Evolutionary conservation across 108 stramenopile genomes (phyloP).

Genomic region (Discostella stelligeroides): DNA sequence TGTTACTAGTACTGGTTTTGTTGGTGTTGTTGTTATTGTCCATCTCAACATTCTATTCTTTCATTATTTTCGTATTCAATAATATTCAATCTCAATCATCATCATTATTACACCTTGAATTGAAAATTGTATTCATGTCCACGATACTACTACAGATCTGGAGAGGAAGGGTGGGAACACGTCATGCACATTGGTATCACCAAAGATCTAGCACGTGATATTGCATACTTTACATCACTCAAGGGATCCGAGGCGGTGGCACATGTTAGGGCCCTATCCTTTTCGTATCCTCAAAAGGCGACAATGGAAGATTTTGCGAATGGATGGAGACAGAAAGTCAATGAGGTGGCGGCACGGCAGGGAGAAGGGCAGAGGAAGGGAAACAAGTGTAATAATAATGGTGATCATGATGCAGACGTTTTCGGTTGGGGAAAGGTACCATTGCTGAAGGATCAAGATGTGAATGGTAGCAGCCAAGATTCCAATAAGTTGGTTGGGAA

Average conservation of each 20-base stretch:
- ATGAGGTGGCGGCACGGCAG: conserved; percentile 30
- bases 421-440: too few relatives aligned
- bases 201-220: conserved; percentile 52
- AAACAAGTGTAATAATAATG: conserved; percentile 1
- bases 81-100: too few relatives aligned
- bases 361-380: conserved; percentile 28
- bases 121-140: too few relatives aligned
- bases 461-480: too few relatives aligned
- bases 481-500: too few relatives aligned
- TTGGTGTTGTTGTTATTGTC: too few relatives aligned
- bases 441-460: too few relatives aligned
- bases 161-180: conserved; percentile 73
- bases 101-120: too few relatives aligned
- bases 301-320: conserved; percentile 81
- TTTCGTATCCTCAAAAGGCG: conserved; percentile 68
- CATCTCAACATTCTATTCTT: too few relatives aligned
- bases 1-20: neutral
- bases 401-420: too few relatives aligned
- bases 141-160: conserved; percentile 25
- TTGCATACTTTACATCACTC: conserved; percentile 40
- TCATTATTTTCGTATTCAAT: too few relatives aligned
- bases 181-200: conserved; percentile 69
- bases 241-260: conserved; percentile 51
- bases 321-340: conserved; percentile 64
- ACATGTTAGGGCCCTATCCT: conserved; percentile 72